phyloP scores from a whole-genome alignment of 2,329 filamentous ascomycete species.

The Eurotiales sp. region DNA sequence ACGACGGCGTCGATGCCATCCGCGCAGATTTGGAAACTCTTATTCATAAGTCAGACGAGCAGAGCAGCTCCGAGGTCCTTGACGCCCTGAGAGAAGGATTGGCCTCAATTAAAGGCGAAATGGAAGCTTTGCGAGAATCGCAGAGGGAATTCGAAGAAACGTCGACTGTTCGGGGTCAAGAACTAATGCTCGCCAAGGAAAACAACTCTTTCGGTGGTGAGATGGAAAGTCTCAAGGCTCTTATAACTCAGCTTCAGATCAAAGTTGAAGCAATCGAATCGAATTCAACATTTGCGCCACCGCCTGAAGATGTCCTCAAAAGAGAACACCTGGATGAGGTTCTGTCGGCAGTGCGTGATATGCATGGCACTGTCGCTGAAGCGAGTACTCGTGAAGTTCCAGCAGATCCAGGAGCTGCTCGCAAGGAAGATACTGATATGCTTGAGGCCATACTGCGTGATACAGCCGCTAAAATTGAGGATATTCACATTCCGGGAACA shows the following conservation, averaged over 20 bases:
- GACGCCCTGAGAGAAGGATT: constrained; percentile 83
- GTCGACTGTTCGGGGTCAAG: constrained; percentile 48
- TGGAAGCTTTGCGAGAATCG: constrained; percentile 68
- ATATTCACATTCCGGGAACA: constrained; percentile 61
- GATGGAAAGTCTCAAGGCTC: constrained; percentile 77
- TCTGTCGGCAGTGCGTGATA: constrained; percentile 41
- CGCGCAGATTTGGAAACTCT: constrained; percentile 71
- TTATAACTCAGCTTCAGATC: constrained; percentile 75
- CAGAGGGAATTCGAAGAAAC: constrained; percentile 49
- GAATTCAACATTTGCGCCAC: constrained; percentile 36
- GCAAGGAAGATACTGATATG: constrained; percentile 80
- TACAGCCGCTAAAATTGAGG: constrained; percentile 82
- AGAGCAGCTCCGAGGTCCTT: constrained; percentile 85
- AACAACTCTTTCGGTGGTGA: constrained; percentile 57
- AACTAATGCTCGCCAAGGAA: constrained; percentile 56
- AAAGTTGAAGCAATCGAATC: constrained; percentile 76
- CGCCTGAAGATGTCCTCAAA: constrained; percentile 41
- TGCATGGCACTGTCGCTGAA: constrained; percentile 59
- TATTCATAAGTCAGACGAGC: constrained; percentile 72
- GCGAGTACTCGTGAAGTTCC: constrained; percentile 43
- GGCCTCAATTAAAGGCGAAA: constrained; percentile 69
- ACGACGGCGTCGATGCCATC: constrained; percentile 70
- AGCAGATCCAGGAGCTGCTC: constrained; percentile 53
- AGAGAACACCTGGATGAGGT: constrained; percentile 47
- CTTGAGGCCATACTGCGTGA: constrained; percentile 89